These are phyloP conservation scores for Neckera pumila DNA, from an alignment of 225 moss, liverwort and hornwort genomes.

Conservation along the genomic window DNA sequence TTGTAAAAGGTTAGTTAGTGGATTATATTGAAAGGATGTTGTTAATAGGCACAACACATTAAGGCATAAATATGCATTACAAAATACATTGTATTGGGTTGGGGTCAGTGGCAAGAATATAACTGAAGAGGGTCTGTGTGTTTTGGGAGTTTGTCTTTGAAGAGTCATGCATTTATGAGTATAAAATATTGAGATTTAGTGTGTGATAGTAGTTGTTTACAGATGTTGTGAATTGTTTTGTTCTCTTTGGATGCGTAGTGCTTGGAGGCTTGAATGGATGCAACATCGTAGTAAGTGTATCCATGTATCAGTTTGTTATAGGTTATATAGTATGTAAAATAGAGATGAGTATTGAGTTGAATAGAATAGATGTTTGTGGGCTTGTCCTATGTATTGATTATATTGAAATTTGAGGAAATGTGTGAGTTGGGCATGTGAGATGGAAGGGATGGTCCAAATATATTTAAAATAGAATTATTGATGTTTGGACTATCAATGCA, in stretches of 20 bases:
- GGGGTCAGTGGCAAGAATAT: rapidly evolving
- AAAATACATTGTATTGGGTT: neutral
- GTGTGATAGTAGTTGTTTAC: neutral
- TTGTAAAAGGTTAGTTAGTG: neutral
- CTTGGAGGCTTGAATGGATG: neutral
- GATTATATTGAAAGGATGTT: neutral
- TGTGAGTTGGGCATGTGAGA: neutral
- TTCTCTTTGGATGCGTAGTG: neutral
- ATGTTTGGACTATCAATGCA: neutral
- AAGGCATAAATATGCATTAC: neutral
- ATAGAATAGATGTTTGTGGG: no score
- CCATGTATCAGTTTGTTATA: no score
- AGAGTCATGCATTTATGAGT: rapidly evolving
- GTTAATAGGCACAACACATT: rapidly evolving
- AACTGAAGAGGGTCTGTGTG: rapidly evolving
- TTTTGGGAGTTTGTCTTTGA: rapidly evolving
- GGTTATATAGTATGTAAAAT: no score
- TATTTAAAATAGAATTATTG: neutral
- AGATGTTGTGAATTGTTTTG: neutral
- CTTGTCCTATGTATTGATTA: no score
- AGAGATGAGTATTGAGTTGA: no score
- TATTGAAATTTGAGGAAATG: no score
- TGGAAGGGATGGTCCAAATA: neutral
- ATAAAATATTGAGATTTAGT: neutral
- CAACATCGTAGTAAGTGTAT: no score